Base-by-base conservation (phyloP, 1,284 basidiomycete species). In the Prillingera fragicola region DNA sequence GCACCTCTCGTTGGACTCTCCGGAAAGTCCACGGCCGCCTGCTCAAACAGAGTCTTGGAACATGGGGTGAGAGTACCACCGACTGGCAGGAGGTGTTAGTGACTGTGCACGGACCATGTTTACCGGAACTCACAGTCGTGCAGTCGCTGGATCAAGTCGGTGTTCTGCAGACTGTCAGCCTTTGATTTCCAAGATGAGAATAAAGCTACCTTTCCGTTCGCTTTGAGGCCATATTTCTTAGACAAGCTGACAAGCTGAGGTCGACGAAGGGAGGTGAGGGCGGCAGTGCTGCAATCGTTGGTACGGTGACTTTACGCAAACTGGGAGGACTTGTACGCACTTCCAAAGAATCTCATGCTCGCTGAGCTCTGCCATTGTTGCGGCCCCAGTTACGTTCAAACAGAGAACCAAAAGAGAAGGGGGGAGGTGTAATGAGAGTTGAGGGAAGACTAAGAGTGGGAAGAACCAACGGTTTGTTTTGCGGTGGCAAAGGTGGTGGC, bases 171-270 rank as follows among this genome's bases (percentile, higher is more conserved):
- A 14, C 5, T 1, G 21, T 54, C 41, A 52, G 52, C 38, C 13
- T 5, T 13, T 17, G 15, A 3, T 31, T 24, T 34, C 17, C 9
- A 5, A 18, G 18, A 21, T 28, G 17, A 18, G 8, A 37, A 18
- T 5, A 8, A n/a, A 33, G 23, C 4, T 12, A 47, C 68, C 60
- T 71, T 71, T 18, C 69, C 69, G 40, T 56, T 64, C 5, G 67
- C 65, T 43, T 58, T 68, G 34, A 70, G 57, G 8, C 60, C 61
- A 49, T 68, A 69, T 39, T 60, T 56, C 48, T 67, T 68, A 14
- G 67, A 70, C 5, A 71, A 44, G 15, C 62, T 64, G 4, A 69
- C 52, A 12, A 71, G 63, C 46, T 71, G 68, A 48, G 65, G 62
- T n/a, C 69, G 52, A 41, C 67, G 65, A 8, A 70, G 55, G 4